Conservation (phyloP, 768 basidiomycete genomes). For the Mycena galericulata region DNA sequence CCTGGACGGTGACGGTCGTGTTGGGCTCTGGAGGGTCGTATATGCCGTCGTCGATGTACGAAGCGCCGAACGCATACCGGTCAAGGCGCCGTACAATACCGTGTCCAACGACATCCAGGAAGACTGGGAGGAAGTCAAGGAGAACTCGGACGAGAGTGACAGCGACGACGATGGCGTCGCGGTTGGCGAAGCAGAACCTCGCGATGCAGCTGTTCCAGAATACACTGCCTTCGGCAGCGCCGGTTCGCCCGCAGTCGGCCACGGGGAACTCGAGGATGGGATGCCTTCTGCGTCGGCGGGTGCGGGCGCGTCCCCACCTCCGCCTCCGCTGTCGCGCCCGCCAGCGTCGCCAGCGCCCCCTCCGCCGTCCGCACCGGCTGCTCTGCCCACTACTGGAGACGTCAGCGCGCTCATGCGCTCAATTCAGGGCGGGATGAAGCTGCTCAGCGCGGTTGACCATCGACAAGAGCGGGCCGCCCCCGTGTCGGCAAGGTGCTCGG, state of each 20-base stretch:
- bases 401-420: constrained; percentile 77
- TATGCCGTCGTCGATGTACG: constrained; percentile 81
- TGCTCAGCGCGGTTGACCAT: constrained; percentile 85
- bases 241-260: constrained; percentile 63
- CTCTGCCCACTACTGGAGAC: constrained; percentile 56
- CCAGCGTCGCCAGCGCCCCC: constrained; percentile 44
- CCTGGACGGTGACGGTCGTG: constrained; percentile 60
- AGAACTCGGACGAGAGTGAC: constrained; percentile 75
- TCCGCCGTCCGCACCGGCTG: constrained; percentile 46
- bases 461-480: constrained; percentile 82
- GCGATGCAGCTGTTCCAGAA: constrained; percentile 85
- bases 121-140: constrained; percentile 89
- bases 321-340: constrained; percentile 39
- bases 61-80: constrained; percentile 64
- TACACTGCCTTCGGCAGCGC: constrained; percentile 63
- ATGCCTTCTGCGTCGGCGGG: constrained; percentile 38
- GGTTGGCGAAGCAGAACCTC: constrained; percentile 75
- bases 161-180: constrained; percentile 78
- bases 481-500: constrained; percentile 85
- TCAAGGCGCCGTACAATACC: constrained; percentile 71
- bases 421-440: constrained; percentile 80
- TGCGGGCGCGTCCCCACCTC: constrained; percentile 59
- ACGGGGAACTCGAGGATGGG: constrained; percentile 43
- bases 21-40: constrained; percentile 65
- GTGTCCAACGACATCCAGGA: constrained; percentile 72